Evolutionary conservation across 1,284 basidiomycete genomes (phyloP), one percentile per base, ranked within the genome.

Genomic region (Cryptococcus depauperatus): DNA sequence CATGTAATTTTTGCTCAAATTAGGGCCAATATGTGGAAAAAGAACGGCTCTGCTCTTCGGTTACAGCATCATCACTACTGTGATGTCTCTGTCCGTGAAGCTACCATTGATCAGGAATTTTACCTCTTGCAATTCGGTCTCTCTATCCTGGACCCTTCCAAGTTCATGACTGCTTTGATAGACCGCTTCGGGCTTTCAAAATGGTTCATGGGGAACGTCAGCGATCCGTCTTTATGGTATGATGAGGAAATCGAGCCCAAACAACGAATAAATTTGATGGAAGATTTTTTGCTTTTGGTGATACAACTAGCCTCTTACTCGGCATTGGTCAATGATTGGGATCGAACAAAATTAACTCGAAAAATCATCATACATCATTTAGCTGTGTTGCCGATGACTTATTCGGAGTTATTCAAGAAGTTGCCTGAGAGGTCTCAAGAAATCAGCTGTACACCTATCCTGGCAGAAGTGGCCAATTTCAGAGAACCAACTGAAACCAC

Each of bases 41-140:
- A 93, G 43, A 99, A 99, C 57, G 95, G 95, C 2, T 88, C 91
- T 57, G 86, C 85, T 5, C 92, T 98, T 56, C 83, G 93, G 2
- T 88, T 89, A 1, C 95, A 98, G 66, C 77, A 92, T n/a, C 77
- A 93, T 45, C 92, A 98, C 67, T 99, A 98, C 68, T 84, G 91
- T 34, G 93, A 98, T 66, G 90, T 90, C 65, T 85, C 86, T 77
- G 79, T 97, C 44, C 83, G 93, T 23, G 95, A 97, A 67, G 79
- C 90, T 9, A 97, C 93, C 64, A 92, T 93, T 66, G 93, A 98
- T 68, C 91, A 97, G 66, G 93, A 98, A 57, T 75, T 98, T 23
- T 95, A 84, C 75, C 79, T 97, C 48, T 75, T 98, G 4, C 93
- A 97, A 71, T 79, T 83, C 0, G 83, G 83, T 0, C 77, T 97